Conservation (phyloP, 192 early-diverging fungal genomes). For the Blastocladiella britannica region DNA sequence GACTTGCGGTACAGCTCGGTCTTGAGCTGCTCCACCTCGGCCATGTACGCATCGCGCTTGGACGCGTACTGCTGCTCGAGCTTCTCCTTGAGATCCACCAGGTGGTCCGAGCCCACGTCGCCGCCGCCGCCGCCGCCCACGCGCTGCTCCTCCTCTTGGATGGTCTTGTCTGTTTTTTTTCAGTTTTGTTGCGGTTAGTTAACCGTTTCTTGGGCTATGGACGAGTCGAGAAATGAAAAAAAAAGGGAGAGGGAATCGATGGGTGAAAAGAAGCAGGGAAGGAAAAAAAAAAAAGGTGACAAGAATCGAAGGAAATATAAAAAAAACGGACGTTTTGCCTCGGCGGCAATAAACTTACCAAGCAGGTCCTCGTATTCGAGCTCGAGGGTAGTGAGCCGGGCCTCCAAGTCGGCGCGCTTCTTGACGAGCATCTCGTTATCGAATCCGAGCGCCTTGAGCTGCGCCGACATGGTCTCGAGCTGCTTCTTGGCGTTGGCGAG, state of each 20-base stretch:
- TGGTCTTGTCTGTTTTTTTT: conserved; percentile 45
- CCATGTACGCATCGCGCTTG: conserved; percentile 52
- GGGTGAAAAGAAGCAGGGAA: too few species aligned
- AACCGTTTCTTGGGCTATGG: too few species aligned
- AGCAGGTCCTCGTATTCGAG: conserved; percentile 65
- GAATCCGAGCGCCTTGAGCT: conserved; percentile 34
- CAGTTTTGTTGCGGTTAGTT: too few species aligned
- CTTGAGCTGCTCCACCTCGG: conserved; percentile 51
- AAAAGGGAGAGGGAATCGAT: neutral
- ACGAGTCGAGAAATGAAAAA: neutral
- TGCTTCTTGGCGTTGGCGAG: conserved; percentile 42
- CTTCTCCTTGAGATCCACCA: conserved; percentile 24
- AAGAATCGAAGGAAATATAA: too few species aligned
- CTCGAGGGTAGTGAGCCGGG: conserved; percentile 44
- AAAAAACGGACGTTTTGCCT: too few species aligned
- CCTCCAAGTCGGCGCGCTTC: conserved; percentile 46
- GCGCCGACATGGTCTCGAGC: conserved; percentile 36
- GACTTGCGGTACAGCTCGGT: conserved; percentile 41
- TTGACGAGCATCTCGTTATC: conserved; percentile 32
- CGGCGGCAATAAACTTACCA: conserved; percentile 19
- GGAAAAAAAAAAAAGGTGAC: too few species aligned
- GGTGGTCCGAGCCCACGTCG: conserved; percentile 9
- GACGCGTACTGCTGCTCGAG: conserved; percentile 64
- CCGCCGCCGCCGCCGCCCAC: conserved; percentile 18
- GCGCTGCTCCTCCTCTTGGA: conserved; percentile 36